Evolutionary conservation across 2,329 filamentous ascomycete species (phyloP), one percentile per base, ranked within the genome.

Genomic region (Beauveria caledonica): DNA sequence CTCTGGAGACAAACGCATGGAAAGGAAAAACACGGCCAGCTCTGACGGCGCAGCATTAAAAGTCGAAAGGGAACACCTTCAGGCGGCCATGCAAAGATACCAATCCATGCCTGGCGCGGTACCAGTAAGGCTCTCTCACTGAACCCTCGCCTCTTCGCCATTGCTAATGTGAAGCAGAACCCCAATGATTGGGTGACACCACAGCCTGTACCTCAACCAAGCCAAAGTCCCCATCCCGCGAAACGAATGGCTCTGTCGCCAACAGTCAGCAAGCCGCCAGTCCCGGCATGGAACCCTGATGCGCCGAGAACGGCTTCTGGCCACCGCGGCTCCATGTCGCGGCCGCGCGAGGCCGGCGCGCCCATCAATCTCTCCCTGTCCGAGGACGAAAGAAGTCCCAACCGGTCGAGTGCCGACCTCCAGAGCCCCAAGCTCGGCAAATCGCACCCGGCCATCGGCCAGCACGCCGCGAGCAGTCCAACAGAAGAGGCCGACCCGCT

Each of bases 401-500:
- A 80, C 63, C 76, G 77, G 40, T 77, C 77, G 7, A 76, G 72
- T 55, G 75, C 80, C 2, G 80, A 83, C 61, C 68, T 79, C 45
- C 76, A 78, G 27, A 84, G 81, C 63, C 81, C 82, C 2, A 75
- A 75, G 50, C 73, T 76, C n/a, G 64, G 71, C n/a, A 80, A 78
- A 64, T 65, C 72, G 61, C 64, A 71, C 62, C 64, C 70, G 6
- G 66, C 68, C 10, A 68, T 69, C 2, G 73, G 69, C 5, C 72
- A 74, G 23, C 73, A 73, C 57, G 66, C 68, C 50, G 80, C 79
- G 65, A 81, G 83, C 70, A 86, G 87, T 69, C 80, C 89, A 39
- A 75, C 86, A 64, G 91, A 96, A 67, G 88, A 87, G 66, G 87
- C 87, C 1, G 92, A 97, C 73, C 77, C 92, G 65, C 77, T 97